Evolutionary conservation across 2,329 filamentous ascomycete genomes (phyloP).

Genomic region (Aspergillus sp.): DNA sequence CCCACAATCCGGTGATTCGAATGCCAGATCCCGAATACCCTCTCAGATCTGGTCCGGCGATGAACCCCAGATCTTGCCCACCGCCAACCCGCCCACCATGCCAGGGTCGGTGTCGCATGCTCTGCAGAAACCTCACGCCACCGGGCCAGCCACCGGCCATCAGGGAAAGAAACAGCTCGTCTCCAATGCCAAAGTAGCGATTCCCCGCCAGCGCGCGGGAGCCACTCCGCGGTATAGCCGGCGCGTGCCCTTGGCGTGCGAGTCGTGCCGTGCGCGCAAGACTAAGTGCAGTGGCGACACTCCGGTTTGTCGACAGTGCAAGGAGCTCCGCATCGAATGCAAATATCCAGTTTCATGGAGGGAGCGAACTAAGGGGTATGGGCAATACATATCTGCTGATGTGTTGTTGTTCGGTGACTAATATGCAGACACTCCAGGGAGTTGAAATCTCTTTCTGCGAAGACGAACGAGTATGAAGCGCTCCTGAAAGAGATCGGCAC

Average conservation of each 20-base stretch:
- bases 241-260: conserved; percentile 38
- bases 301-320: conserved; percentile 40
- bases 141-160: conserved; percentile 7
- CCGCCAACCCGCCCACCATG: conserved; percentile 9
- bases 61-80: conserved; percentile 8
- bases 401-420: not conserved
- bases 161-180: conserved; percentile 13
- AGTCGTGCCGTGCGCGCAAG: conserved; percentile 41
- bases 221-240: conserved; percentile 20
- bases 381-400: not conserved
- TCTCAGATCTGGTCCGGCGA: conserved; percentile 8
- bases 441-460: conserved; percentile 32
- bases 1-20: conserved; percentile 8
- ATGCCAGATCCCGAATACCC: conserved; percentile 7
- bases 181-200: conserved; percentile 28
- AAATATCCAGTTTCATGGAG: conserved; percentile 39
- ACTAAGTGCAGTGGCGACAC: conserved; percentile 45
- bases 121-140: conserved; percentile 1
- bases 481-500: conserved; percentile 35
- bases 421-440: conserved; percentile 18
- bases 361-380: conserved; percentile 37
- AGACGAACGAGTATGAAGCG: conserved; percentile 37
- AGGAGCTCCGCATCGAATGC: conserved; percentile 36
- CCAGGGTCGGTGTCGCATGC: conserved; percentile 2
- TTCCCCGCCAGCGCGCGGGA: conserved; percentile 24